These are phyloP conservation scores for Rachicladosporium sp. DNA, from an alignment of 2,329 filamentous ascomycete genomes.

Conservation along the genomic window DNA sequence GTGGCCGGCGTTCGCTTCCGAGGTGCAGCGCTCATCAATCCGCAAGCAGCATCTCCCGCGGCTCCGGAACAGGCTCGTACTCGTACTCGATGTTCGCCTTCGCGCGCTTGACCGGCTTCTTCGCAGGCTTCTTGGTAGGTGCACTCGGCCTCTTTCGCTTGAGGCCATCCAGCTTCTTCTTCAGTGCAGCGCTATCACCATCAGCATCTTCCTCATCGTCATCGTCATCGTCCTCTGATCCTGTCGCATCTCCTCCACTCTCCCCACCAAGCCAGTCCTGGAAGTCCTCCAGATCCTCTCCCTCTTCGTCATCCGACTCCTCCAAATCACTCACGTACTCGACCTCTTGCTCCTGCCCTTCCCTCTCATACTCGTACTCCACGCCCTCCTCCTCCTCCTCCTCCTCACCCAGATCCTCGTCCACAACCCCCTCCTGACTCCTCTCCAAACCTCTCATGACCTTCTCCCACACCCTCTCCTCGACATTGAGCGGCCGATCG, in stretches of 20 bases:
- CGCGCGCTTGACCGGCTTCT: constrained; percentile 41
- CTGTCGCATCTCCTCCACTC: constrained; percentile 37
- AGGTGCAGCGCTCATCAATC: constrained; percentile 8
- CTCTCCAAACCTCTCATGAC: constrained; percentile 83
- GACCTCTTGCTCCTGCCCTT: constrained; percentile 35
- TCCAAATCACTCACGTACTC: constrained; percentile 92
- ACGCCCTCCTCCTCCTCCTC: constrained; percentile 53
- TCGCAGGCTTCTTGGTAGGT: constrained; percentile 42
- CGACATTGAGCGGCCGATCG: constrained; percentile 86
- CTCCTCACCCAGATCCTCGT: constrained; percentile 63
- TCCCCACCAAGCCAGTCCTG: constrained; percentile 86
- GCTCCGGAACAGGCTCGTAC: constrained; percentile 43
- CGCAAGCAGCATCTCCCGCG: constrained; percentile 27
- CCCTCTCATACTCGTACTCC: constrained; percentile 53
- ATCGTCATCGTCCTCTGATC: constrained; percentile 46
- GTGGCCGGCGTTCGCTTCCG: no score
- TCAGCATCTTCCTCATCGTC: constrained; percentile 35
- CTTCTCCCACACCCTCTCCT: constrained; percentile 93
- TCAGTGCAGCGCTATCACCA: constrained; percentile 44
- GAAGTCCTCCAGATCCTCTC: constrained; percentile 69
- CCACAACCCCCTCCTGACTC: constrained; percentile 58
- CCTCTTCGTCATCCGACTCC: constrained; percentile 53
- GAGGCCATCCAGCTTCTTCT: constrained; percentile 40
- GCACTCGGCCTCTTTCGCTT: constrained; percentile 44
- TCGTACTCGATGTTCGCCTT: constrained; percentile 69